phyloP scores from a whole-genome alignment of 257 asterid species.

The Asclepias syriaca region DNA sequence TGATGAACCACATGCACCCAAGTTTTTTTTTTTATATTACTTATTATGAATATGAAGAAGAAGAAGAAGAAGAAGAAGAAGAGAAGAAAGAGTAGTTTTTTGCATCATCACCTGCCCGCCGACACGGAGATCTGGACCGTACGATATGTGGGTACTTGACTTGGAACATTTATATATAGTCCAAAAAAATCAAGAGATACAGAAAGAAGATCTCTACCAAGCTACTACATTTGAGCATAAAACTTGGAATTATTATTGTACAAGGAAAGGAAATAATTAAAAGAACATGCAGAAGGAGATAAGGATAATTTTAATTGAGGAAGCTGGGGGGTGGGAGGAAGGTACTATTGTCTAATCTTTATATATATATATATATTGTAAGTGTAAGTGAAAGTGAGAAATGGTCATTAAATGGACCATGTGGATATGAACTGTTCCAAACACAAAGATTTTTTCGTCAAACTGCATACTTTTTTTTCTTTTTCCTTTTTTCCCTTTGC shows the following conservation, averaged over 20 bases:
- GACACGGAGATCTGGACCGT: conserved; percentile 54
- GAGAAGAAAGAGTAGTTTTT: neutral
- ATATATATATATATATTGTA: conserved; percentile 1
- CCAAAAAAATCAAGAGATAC: conserved; percentile 18
- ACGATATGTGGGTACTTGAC: conserved; percentile 42
- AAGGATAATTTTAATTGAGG: neutral
- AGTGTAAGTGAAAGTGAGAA: neutral
- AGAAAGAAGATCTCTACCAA: conserved; percentile 9
- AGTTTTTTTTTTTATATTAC: conserved; percentile 7
- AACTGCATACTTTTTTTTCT: no score
- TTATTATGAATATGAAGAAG: neutral
- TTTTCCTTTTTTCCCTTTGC: no score
- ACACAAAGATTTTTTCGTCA: neutral
- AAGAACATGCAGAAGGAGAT: neutral
- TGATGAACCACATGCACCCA: conserved; percentile 52
- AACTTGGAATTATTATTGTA: conserved; percentile 20
- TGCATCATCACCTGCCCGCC: conserved; percentile 30
- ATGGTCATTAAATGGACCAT: conserved; percentile 10
- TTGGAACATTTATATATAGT: conserved; percentile 10
- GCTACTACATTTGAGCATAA: conserved; percentile 4
- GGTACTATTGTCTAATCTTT: neutral
- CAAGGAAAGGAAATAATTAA: neutral
- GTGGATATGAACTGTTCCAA: conserved; percentile 8
- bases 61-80: neutral
- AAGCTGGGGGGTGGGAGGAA: no score